phyloP scores from a whole-genome alignment of 768 basidiomycete species.

The Hypholoma fasciculare region DNA sequence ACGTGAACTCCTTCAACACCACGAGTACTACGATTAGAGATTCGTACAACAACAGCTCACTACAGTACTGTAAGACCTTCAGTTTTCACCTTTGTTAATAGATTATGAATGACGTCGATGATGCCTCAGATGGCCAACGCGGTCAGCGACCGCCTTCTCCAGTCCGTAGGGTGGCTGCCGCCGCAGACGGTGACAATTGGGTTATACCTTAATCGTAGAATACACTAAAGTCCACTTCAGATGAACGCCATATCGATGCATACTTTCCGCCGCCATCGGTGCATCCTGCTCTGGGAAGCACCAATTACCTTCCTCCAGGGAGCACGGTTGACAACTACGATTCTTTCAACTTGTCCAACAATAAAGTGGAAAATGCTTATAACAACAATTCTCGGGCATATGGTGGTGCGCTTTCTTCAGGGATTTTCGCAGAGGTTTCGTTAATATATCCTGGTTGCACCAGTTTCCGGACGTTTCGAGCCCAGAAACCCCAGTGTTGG shows the following conservation, averaged over 20 bases:
- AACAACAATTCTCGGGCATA: neutral
- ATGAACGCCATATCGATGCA: neutral
- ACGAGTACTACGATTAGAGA: neutral
- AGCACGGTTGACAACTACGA: neutral
- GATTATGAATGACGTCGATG: neutral
- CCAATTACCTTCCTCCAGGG: neutral
- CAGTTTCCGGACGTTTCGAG: neutral
- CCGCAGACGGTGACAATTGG: neutral
- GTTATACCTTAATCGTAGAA: neutral
- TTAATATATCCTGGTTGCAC: neutral
- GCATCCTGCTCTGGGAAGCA: neutral
- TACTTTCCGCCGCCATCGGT: neutral
- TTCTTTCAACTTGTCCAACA: neutral
- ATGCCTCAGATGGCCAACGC: neutral
- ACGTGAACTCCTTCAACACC: conserved; percentile 16
- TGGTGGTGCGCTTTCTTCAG: neutral
- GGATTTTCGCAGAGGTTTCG: neutral
- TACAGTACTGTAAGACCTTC: conserved; percentile 4
- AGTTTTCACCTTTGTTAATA: neutral
- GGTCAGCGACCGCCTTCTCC: neutral
- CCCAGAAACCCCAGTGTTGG: neutral
- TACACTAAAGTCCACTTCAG: neutral
- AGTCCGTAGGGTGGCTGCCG: neutral
- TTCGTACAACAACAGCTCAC: conserved; percentile 12
- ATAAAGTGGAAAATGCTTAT: neutral